A percentile compares a stretch with the other conserved stretches of the same genome.
phyloP scores from a whole-genome alignment of 495 filamentous ascomycete genomes.

The Penicillium coffeae region DNA sequence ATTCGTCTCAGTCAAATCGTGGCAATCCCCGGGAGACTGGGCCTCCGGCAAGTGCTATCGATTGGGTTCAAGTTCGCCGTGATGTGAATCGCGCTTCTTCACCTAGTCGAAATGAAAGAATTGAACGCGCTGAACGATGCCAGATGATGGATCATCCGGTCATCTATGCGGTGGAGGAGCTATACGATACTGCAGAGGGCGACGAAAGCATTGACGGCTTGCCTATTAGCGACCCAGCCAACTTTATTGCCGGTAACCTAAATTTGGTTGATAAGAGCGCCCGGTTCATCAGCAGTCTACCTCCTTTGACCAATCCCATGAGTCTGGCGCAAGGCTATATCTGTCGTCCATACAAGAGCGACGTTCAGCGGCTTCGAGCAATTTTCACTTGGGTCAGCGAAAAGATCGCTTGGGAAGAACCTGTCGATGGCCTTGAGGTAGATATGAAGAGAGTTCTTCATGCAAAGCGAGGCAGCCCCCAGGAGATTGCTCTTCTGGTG shows the following conservation, averaged over 20 bases:
- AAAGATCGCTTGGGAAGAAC: conserved; percentile 95
- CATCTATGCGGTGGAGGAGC: conserved; percentile 80
- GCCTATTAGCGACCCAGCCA: conserved; percentile 74
- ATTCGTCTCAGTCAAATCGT: conserved; percentile 27
- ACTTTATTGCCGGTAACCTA: conserved; percentile 77
- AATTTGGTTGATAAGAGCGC: conserved; percentile 91
- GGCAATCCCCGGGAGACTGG: conserved; percentile 66
- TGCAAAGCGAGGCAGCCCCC: conserved; percentile 75
- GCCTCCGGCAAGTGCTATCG: conserved; percentile 54
- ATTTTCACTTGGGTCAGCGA: conserved; percentile 98
- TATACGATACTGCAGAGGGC: conserved; percentile 80
- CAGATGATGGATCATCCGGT: conserved; percentile 92
- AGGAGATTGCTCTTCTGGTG: conserved; percentile 86
- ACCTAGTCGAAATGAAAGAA: conserved; percentile 79
- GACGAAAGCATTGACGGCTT: conserved; percentile 85
- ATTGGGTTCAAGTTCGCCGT: conserved; percentile 94
- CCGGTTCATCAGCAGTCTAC: conserved; percentile 84
- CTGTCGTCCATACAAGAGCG: conserved; percentile 90
- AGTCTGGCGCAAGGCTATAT: conserved; percentile 88
- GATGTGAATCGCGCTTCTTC: conserved; percentile 96
- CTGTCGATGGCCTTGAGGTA: conserved; percentile 68
- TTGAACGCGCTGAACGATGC: conserved; percentile 84
- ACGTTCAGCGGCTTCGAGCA: conserved; percentile 85
- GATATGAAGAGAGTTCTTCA: conserved; percentile 82
- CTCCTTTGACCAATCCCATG: conserved; percentile 79